These are phyloP conservation scores for Saccharomyces uvarum DNA, from an alignment of 1,139 yeast genomes.

Conservation along the genomic window DNA sequence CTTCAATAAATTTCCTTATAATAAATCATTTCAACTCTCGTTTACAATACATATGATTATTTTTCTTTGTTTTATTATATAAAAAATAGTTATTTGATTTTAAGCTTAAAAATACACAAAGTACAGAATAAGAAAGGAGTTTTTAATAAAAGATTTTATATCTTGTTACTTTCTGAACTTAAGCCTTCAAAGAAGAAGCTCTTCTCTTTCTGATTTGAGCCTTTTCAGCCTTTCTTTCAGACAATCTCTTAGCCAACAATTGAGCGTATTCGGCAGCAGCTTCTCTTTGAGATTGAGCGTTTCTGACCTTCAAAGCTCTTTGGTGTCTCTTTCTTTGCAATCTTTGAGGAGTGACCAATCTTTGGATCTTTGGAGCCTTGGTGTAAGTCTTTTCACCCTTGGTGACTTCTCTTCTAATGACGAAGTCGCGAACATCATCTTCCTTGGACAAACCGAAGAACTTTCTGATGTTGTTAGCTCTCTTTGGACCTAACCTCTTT, in stretches of 20 bases:
- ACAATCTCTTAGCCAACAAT: slow-evolving; percentile 95
- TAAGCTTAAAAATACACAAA: not conserved
- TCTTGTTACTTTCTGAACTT: slow-evolving; percentile 24
- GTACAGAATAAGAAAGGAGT: not conserved
- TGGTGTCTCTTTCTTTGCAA: slow-evolving; percentile 99
- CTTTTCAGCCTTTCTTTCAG: slow-evolving; percentile 96
- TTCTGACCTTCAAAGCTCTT: slow-evolving; percentile 86
- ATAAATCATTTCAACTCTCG: not conserved
- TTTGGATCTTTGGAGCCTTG: slow-evolving; percentile 99
- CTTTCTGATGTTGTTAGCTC: slow-evolving; percentile 99
- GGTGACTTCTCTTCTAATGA: slow-evolving; percentile 95
- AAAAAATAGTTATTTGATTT: slow-evolving; percentile 1
- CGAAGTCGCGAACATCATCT: slow-evolving; percentile 92
- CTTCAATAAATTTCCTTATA: not conserved
- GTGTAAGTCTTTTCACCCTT: slow-evolving; percentile 98
- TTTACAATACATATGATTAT: not conserved
- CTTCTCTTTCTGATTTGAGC: slow-evolving; percentile 99
- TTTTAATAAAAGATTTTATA: not conserved
- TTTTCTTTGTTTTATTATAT: not conserved
- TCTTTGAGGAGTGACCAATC: slow-evolving; percentile 98
- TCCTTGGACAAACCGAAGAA: slow-evolving; percentile 98
- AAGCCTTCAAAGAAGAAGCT: slow-evolving; percentile 95
- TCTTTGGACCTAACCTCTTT: slow-evolving; percentile 99
- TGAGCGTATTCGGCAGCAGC: slow-evolving; percentile 99
- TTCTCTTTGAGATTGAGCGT: slow-evolving; percentile 98